Evolutionary conservation across 805 yeast genomes (phyloP).

Genomic region (Wickerhamiella brachini): DNA sequence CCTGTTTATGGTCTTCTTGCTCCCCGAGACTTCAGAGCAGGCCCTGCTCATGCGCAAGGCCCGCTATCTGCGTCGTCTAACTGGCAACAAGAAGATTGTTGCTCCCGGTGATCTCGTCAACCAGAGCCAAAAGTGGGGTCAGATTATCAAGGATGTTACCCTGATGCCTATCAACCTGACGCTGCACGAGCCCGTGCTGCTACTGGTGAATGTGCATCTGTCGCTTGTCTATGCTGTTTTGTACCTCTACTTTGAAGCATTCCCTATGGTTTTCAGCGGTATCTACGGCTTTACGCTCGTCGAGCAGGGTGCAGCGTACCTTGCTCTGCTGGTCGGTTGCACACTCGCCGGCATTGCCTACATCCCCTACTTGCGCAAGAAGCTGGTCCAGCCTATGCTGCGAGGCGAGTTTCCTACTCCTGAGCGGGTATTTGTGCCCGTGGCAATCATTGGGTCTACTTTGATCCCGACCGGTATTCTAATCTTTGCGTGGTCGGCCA

Average conservation of each 20-base stretch:
- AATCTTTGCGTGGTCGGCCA: conserved; percentile 46
- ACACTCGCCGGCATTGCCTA: conserved; percentile 23
- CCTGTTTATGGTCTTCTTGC: conserved; percentile 26
- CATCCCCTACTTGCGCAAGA: conserved; percentile 2
- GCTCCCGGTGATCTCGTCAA: conserved; percentile 12
- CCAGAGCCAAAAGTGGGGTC: background rate
- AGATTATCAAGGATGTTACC: conserved; percentile 12
- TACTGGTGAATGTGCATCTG: conserved; percentile 38
- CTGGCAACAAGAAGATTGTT: conserved; percentile 18
- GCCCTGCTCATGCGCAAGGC: conserved; percentile 38
- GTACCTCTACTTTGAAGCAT: conserved; percentile 48
- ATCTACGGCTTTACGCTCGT: conserved; percentile 34
- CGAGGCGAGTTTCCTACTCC: conserved; percentile 1
- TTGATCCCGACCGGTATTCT: conserved; percentile 38
- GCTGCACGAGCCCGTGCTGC: conserved; percentile 39
- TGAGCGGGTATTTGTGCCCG: conserved; percentile 13
- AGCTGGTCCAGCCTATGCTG: background rate
- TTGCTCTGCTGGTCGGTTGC: conserved; percentile 37
- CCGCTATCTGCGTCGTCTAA: conserved; percentile 31
- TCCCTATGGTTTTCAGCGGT: conserved; percentile 40
- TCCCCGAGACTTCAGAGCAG: conserved; percentile 38
- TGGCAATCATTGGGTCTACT: conserved; percentile 30
- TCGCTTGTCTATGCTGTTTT: conserved; percentile 39
- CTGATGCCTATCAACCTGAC: conserved; percentile 33
- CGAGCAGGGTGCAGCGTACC: conserved; percentile 35